Evolutionary conservation across 2,329 filamentous ascomycete genomes (phyloP).

Genomic region (Mollisia scopiformis): DNA sequence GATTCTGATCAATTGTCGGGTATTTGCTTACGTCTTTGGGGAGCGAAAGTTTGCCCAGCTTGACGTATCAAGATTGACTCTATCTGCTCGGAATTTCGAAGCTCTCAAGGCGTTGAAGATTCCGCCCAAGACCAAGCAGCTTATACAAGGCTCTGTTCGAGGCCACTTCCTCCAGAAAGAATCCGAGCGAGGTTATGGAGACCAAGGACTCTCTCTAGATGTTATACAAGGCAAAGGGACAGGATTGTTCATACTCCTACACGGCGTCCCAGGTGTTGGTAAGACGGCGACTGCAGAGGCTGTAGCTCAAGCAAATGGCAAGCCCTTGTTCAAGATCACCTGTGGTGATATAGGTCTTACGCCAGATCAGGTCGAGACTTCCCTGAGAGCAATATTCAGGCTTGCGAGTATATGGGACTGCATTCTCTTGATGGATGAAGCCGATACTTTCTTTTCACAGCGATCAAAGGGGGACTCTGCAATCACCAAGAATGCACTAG

Average conservation of each 20-base stretch:
- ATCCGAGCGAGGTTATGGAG: background rate
- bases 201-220: background rate
- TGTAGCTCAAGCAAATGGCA: background rate
- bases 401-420: background rate
- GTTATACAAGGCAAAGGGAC: background rate
- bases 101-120: constrained; percentile 1
- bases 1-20: background rate
- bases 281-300: background rate
- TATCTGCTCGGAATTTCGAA: background rate
- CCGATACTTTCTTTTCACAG: constrained; percentile 1
- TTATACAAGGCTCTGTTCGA: background rate
- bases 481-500: constrained; percentile 1
- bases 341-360: background rate
- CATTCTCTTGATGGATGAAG: background rate
- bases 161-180: constrained; percentile 1
- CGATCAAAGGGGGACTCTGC: background rate
- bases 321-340: background rate
- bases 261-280: background rate
- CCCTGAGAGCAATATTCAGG: background rate
- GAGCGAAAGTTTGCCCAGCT: constrained; percentile 6
- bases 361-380: background rate
- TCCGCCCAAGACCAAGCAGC: background rate
- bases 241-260: background rate
- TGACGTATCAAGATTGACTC: background rate
- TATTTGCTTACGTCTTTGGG: constrained; percentile 2